phyloP scores from a whole-genome alignment of 768 basidiomycete genomes.

The Candolleomyces efflorescens region DNA sequence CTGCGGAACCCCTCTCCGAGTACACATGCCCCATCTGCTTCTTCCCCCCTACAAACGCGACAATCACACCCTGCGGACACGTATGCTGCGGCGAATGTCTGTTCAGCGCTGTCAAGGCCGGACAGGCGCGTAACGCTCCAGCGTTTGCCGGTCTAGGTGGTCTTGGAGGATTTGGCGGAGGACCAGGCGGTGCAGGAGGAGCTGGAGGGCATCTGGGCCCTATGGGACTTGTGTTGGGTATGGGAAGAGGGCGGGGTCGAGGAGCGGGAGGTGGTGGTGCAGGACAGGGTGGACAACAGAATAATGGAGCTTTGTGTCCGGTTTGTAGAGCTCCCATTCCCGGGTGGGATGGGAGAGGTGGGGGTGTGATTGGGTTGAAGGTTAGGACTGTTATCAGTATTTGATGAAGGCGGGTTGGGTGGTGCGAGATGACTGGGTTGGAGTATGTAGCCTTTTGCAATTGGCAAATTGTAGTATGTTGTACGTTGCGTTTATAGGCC shows the following conservation, averaged over 20 bases:
- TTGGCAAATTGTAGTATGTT: too few relatives aligned
- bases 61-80: constrained; percentile 78
- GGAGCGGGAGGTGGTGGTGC: neutral
- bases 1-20: constrained; percentile 42
- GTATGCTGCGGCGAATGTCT: constrained; percentile 75
- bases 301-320: constrained; percentile 46
- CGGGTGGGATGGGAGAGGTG: constrained; percentile 69
- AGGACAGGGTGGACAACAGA: neutral
- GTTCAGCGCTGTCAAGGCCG: constrained; percentile 66
- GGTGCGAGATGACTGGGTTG: neutral
- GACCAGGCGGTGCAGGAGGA: too few relatives aligned
- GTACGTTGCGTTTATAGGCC: too few relatives aligned
- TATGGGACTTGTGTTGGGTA: constrained; percentile 16
- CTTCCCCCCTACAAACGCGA: constrained; percentile 68
- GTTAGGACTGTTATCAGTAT: constrained; percentile 39
- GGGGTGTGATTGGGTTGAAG: constrained; percentile 62
- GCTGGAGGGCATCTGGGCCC: too few relatives aligned
- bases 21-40: constrained; percentile 83
- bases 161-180: constrained; percentile 16
- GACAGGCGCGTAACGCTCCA: constrained; percentile 39
- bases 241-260: constrained; percentile 30
- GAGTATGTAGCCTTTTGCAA: neutral
- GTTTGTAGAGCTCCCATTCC: constrained; percentile 65
- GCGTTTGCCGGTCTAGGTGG: constrained; percentile 20
- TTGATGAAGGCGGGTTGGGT: constrained; percentile 17